Conservation (phyloP, 2,329 filamentous ascomycete species). For the Lasiodiplodia sp. region DNA sequence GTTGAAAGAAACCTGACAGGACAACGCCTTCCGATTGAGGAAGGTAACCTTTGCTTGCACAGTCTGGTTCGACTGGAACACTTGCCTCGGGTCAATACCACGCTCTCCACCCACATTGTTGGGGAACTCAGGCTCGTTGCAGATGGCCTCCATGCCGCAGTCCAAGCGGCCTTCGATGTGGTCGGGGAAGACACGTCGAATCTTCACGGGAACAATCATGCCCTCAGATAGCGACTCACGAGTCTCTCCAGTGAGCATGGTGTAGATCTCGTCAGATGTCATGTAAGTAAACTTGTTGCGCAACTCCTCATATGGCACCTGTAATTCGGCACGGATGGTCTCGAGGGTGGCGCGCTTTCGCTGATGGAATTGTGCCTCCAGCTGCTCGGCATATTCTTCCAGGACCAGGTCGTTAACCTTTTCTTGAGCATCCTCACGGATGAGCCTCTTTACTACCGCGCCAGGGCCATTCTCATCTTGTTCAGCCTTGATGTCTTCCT, state of each 20-base stretch:
- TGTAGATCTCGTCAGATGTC: conserved; percentile 82
- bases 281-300: conserved; percentile 79
- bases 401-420: conserved; percentile 95
- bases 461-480: conserved; percentile 87
- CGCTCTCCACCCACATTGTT: conserved; percentile 70
- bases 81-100: conserved; percentile 60
- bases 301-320: conserved; percentile 92
- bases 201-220: conserved; percentile 91
- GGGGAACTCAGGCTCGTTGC: conserved; percentile 83
- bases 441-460: conserved; percentile 92
- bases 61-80: conserved; percentile 82
- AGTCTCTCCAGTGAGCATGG: conserved; percentile 96
- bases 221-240: conserved; percentile 80
- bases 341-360: conserved; percentile 95
- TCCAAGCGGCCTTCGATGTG: conserved; percentile 94
- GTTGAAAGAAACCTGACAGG: conserved; percentile 81
- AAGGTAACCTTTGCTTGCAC: conserved; percentile 87
- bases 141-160: conserved; percentile 89
- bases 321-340: conserved; percentile 91
- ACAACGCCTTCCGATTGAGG: conserved; percentile 85
- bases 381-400: conserved; percentile 95
- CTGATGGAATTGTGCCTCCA: conserved; percentile 91
- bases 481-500: conserved; percentile 96
- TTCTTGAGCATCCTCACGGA: conserved; percentile 91
- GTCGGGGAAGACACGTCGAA: conserved; percentile 87